Conservation (phyloP, 257 asterid species). For the Solanum peruvianum region DNA sequence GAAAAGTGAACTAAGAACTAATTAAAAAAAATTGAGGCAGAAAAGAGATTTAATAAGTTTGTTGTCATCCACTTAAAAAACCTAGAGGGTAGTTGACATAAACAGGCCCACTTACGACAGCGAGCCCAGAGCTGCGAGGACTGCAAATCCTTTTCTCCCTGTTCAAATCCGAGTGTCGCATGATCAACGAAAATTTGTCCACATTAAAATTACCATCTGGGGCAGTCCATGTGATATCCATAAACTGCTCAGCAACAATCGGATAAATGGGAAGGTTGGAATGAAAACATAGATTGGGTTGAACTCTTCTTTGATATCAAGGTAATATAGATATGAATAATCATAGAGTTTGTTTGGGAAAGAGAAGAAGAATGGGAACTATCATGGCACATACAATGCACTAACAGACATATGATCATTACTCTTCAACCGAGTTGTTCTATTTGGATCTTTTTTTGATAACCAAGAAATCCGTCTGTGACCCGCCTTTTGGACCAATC, state of each 20-base stretch:
- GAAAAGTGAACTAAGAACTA: neutral
- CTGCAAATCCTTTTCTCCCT: neutral
- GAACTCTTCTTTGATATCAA: neutral
- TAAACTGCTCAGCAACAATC: neutral
- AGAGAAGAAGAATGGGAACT: neutral
- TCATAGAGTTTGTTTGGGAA: neutral
- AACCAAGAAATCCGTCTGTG: no score
- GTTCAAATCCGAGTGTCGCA: neutral
- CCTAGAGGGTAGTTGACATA: neutral
- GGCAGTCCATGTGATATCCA: neutral
- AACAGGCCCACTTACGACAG: neutral
- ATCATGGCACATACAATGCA: neutral
- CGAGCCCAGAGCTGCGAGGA: neutral
- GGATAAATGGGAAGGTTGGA: neutral
- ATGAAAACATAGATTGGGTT: neutral
- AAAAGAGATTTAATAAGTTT: neutral
- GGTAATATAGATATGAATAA: neutral
- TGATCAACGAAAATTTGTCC: neutral
- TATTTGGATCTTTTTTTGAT: neutral
- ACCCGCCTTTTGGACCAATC: no score
- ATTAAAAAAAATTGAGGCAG: neutral
- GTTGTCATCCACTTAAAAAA: neutral
- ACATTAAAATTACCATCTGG: no score
- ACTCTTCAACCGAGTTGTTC: neutral
- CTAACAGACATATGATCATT: neutral